These are phyloP conservation scores for Ophiostoma triangulosporum DNA, from an alignment of 2,329 filamentous ascomycete genomes.

Conservation along the genomic window DNA sequence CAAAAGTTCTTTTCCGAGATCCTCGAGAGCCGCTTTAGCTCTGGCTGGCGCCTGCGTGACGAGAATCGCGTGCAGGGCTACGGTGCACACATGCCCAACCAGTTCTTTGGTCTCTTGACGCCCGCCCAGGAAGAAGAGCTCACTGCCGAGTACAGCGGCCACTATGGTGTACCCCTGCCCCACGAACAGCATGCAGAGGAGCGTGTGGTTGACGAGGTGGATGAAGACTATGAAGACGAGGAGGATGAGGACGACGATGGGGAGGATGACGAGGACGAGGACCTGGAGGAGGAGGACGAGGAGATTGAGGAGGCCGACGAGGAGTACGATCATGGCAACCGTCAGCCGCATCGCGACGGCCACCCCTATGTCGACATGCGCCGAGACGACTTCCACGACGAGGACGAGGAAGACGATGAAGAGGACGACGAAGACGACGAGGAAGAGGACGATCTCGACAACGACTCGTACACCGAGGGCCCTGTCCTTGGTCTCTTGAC, in stretches of 20 bases:
- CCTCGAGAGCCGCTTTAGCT: slow-evolving; percentile 41
- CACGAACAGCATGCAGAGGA: slow-evolving; percentile 18
- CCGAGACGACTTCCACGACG: slow-evolving; percentile 23
- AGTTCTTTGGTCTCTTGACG: slow-evolving; percentile 25
- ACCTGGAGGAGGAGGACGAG: slow-evolving; percentile 13
- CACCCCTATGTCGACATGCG: slow-evolving; percentile 27
- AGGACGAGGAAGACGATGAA: slow-evolving; percentile 10
- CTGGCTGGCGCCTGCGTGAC: slow-evolving; percentile 27
- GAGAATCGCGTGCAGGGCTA: slow-evolving; percentile 21
- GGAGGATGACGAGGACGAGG: not conserved
- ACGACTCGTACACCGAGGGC: slow-evolving; percentile 67
- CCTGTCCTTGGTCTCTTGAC: slow-evolving; percentile 75
- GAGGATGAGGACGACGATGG: slow-evolving; percentile 8
- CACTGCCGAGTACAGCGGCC: slow-evolving; percentile 10
- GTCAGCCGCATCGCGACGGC: slow-evolving; percentile 19
- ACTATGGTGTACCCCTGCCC: not conserved
- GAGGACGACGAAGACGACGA: slow-evolving; percentile 18
- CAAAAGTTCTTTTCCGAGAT: slow-evolving; percentile 46
- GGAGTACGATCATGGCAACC: slow-evolving; percentile 13
- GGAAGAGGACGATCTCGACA: slow-evolving; percentile 41
- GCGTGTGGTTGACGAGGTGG: slow-evolving; percentile 16
- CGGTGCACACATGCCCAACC: slow-evolving; percentile 11
- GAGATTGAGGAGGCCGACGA: slow-evolving; percentile 16
- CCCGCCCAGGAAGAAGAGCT: slow-evolving; percentile 15
- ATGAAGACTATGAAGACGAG: slow-evolving; percentile 22